These are phyloP conservation scores for Phytophthora crassamura DNA, from an alignment of 352 stramenopile species.

Conservation along the genomic window DNA sequence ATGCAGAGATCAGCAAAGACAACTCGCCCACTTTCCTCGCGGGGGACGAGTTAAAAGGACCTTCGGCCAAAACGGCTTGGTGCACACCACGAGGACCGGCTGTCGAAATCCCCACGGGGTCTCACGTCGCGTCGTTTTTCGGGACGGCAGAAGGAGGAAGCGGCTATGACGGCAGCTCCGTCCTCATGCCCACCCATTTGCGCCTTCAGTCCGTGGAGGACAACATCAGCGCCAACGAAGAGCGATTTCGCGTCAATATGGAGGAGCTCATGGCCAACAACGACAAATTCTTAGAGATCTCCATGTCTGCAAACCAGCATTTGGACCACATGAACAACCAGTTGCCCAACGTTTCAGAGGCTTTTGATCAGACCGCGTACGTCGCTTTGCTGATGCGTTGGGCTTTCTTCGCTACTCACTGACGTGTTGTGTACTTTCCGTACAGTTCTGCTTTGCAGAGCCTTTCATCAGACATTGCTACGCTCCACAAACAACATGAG, in stretches of 20 bases:
- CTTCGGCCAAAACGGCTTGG: constrained; percentile 56
- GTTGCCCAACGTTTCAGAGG: constrained; percentile 43
- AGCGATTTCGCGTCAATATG: constrained; percentile 63
- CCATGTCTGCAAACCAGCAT: constrained; percentile 55
- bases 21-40: constrained; percentile 44
- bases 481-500: constrained; percentile 54
- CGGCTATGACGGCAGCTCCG: neutral
- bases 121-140: constrained; percentile 53
- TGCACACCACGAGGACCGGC: constrained; percentile 57
- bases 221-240: constrained; percentile 44
- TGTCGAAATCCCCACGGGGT: constrained; percentile 15
- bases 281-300: constrained; percentile 73
- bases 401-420: neutral
- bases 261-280: constrained; percentile 47
- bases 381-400: constrained; percentile 7
- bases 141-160: constrained; percentile 14
- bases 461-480: constrained; percentile 54
- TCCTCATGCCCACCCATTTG: constrained; percentile 31
- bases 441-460: constrained; percentile 40
- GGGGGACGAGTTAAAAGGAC: constrained; percentile 30
- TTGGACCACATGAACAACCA: constrained; percentile 59
- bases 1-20: constrained; percentile 17
- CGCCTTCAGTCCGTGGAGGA: constrained; percentile 58
- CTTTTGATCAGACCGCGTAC: constrained; percentile 50
- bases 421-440: neutral